Conservation (phyloP, 768 basidiomycete species). For the Grammothele lineata region DNA sequence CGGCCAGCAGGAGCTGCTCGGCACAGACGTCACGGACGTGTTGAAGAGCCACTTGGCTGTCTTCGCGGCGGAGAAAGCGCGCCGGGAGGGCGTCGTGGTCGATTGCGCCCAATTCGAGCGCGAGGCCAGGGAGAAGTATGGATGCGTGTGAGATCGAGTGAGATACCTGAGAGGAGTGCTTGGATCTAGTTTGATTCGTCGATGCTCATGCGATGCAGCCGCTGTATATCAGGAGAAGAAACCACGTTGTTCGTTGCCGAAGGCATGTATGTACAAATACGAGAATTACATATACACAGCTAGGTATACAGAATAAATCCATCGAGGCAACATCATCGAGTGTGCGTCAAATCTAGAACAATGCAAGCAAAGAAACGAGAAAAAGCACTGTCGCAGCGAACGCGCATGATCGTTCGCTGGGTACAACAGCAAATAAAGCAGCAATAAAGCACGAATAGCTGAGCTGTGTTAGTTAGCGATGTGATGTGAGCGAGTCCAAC, state of each 20-base stretch:
- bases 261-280: not conserved
- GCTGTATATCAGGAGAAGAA: not conserved
- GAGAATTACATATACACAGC: constrained; percentile 5
- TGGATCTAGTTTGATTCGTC: too few species aligned
- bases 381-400: not conserved
- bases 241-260: not conserved
- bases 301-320: constrained; percentile 12
- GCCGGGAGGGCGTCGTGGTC: constrained; percentile 64
- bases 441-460: constrained; percentile 1
- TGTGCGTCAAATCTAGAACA: not conserved
- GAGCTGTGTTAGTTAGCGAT: too few species aligned
- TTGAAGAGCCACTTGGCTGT: constrained; percentile 78
- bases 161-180: too few species aligned
- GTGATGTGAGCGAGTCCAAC: not conserved
- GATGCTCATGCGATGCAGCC: too few species aligned
- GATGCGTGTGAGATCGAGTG: too few species aligned
- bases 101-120: constrained; percentile 60
- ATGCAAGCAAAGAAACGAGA: not conserved
- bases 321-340: not conserved
- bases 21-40: constrained; percentile 64
- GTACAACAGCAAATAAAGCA: not conserved
- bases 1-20: constrained; percentile 58
- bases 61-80: constrained; percentile 82
- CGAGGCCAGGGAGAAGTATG: constrained; percentile 34
- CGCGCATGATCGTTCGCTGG: not conserved